A percentile compares a stretch with the other conserved stretches of the same genome.
Evolutionary conservation across 495 filamentous ascomycete species (phyloP).

Genomic region (Glutinoglossum americanum): DNA sequence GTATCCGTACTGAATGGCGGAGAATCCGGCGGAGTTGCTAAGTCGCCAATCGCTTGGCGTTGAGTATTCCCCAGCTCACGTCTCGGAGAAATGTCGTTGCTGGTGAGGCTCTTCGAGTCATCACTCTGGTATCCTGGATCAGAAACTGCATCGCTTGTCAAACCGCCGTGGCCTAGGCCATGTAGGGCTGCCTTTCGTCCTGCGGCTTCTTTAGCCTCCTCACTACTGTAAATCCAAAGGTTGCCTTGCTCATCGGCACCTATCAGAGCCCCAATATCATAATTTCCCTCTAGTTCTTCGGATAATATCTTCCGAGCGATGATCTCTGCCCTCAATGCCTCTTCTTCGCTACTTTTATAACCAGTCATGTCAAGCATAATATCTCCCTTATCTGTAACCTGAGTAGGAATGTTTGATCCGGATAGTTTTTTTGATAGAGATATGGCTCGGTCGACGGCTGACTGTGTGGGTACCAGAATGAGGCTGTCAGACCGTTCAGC

Average conservation of each 20-base stretch:
- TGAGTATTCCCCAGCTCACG: constrained; percentile 13
- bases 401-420: constrained; percentile 74
- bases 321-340: constrained; percentile 74
- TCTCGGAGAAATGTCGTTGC: constrained; percentile 17
- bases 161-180: constrained; percentile 24
- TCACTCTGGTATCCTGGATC: constrained; percentile 93
- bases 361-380: constrained; percentile 97
- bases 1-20: constrained; percentile 33
- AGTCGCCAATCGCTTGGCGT: constrained; percentile 13
- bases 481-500: constrained; percentile 46
- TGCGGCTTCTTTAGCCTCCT: constrained; percentile 75
- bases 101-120: constrained; percentile 19
- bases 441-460: constrained; percentile 66
- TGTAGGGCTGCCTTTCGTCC: constrained; percentile 29
- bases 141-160: constrained; percentile 54
- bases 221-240: constrained; percentile 95
- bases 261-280: constrained; percentile 89
- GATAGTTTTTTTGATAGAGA: constrained; percentile 73
- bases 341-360: constrained; percentile 82
- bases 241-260: constrained; percentile 90
- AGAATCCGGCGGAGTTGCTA: constrained; percentile 59
- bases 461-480: constrained; percentile 46
- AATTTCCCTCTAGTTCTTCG: constrained; percentile 82
- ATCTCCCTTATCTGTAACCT: constrained; percentile 83
- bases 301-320: constrained; percentile 88